These are phyloP conservation scores for Hanseniaspora singularis DNA, from an alignment of 805 yeast genomes.

Conservation along the genomic window DNA sequence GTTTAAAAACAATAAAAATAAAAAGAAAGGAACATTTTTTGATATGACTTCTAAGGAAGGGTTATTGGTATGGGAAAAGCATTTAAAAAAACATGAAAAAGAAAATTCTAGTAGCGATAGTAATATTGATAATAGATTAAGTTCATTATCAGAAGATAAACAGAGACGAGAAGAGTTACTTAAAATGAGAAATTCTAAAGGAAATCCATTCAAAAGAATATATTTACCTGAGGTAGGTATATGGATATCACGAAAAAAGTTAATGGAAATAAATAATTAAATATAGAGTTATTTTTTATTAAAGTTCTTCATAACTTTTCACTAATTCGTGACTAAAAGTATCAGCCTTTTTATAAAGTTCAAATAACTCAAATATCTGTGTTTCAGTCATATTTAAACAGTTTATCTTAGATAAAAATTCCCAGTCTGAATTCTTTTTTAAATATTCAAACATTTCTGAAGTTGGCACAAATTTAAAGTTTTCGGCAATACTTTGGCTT, in stretches of 20 bases:
- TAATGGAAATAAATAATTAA: neutral
- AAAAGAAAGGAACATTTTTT: conserved; percentile 1
- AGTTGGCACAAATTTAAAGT: neutral
- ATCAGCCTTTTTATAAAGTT: neutral
- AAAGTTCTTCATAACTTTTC: neutral
- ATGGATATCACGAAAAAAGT: conserved; percentile 9
- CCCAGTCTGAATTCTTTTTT: neutral
- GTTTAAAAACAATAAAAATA: neutral
- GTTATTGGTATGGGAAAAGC: neutral
- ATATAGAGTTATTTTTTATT: neutral
- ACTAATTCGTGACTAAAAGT: neutral
- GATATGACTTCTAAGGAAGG: conserved; percentile 13
- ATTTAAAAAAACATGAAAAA: neutral
- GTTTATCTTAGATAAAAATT: neutral
- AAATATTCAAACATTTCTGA: neutral
- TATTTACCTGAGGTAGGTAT: conserved; percentile 2
- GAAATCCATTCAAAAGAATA: neutral
- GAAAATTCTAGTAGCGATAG: neutral
- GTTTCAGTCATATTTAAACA: neutral
- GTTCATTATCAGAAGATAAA: no score
- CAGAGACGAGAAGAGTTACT: no score
- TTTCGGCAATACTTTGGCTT: neutral
- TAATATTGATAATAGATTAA: neutral
- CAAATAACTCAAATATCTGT: neutral
- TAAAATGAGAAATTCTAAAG: neutral